A percentile compares a stretch with the other conserved stretches of the same genome.
These are phyloP conservation scores for Discostella stelligeroides DNA, from an alignment of 108 stramenopile genomes.

Conservation along the genomic window DNA sequence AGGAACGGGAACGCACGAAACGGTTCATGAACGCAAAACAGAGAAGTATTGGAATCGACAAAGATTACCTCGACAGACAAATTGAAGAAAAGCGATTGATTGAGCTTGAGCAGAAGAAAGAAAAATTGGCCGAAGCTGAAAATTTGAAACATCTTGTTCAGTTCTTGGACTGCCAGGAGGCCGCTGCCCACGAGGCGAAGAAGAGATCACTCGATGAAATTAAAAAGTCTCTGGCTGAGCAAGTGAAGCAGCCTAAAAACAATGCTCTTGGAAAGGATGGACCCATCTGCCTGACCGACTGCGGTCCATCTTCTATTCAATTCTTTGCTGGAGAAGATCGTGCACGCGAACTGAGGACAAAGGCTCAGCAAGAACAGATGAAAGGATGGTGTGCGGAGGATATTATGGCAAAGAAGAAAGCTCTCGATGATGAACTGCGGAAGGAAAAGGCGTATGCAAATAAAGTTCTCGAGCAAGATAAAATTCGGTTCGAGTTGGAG, in stretches of 20 bases:
- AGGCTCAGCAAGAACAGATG: slow-evolving; percentile 48
- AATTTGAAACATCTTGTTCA: slow-evolving; percentile 27
- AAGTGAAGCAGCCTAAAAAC: slow-evolving; percentile 45
- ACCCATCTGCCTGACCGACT: slow-evolving; percentile 25
- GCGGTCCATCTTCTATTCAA: slow-evolving; percentile 50
- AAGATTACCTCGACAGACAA: slow-evolving; percentile 32
- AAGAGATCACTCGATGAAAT: slow-evolving; percentile 35
- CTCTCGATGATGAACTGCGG: slow-evolving; percentile 29
- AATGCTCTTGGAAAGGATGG: slow-evolving; percentile 44
- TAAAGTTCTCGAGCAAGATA: slow-evolving; percentile 37
- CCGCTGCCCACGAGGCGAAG: slow-evolving; percentile 22
- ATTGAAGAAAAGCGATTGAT: slow-evolving; percentile 41
- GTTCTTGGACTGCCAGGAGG: slow-evolving; percentile 19
- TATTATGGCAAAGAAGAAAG: slow-evolving; percentile 38
- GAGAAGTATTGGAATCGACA: slow-evolving; percentile 51
- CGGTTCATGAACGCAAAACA: slow-evolving; percentile 47
- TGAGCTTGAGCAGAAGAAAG: slow-evolving; percentile 25
- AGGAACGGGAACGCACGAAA: slow-evolving; percentile 40
- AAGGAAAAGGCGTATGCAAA: slow-evolving; percentile 32
- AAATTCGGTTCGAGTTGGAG: slow-evolving; percentile 26
- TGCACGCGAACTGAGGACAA: slow-evolving; percentile 23
- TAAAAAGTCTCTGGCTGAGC: slow-evolving; percentile 33
- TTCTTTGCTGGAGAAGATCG: slow-evolving; percentile 44
- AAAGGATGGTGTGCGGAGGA: slow-evolving; percentile 37
- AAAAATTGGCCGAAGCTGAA: slow-evolving; percentile 39